These are phyloP conservation scores for Hypomontagnella submonticulosa DNA, from an alignment of 495 filamentous ascomycete genomes.

Conservation along the genomic window DNA sequence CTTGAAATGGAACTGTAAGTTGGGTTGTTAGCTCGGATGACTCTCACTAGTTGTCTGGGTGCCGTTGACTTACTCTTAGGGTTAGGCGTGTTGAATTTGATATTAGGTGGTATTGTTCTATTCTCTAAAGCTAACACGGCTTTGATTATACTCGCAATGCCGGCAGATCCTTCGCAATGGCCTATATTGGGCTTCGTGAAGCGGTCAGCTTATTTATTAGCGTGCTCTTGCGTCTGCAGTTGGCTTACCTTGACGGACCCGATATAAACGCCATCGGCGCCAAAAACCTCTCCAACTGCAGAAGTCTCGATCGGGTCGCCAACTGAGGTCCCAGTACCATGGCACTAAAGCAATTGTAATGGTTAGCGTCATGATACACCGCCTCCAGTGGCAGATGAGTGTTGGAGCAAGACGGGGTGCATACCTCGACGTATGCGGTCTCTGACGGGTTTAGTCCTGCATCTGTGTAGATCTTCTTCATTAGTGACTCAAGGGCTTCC, in stretches of 20 bases:
- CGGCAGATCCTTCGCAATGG: constrained; percentile 60
- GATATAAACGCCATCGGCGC: constrained; percentile 51
- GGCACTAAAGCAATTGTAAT: constrained; percentile 31
- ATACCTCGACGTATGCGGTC: constrained; percentile 50
- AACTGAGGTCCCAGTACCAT: constrained; percentile 49
- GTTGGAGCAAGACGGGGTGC: background rate
- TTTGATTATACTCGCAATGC: constrained; percentile 63
- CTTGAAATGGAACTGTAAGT: constrained; percentile 41
- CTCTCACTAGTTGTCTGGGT: background rate
- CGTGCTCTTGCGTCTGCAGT: too few relatives aligned
- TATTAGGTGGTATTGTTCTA: constrained; percentile 51
- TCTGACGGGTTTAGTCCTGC: constrained; percentile 55
- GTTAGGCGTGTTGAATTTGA: constrained; percentile 47
- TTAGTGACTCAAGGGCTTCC: constrained; percentile 58
- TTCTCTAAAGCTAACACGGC: constrained; percentile 61
- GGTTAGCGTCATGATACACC: constrained; percentile 1
- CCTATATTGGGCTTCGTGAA: constrained; percentile 61
- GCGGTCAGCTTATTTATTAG: too few relatives aligned
- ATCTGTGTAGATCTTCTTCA: constrained; percentile 53
- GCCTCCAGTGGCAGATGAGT: background rate
- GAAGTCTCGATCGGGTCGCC: constrained; percentile 54
- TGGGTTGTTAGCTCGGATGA: constrained; percentile 9
- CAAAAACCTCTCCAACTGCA: constrained; percentile 49
- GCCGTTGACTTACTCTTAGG: constrained; percentile 42
- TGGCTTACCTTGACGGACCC: constrained; percentile 47